Evolutionary conservation across 305 asterid species (phyloP).

Genomic region (Plantago lanceolata): DNA sequence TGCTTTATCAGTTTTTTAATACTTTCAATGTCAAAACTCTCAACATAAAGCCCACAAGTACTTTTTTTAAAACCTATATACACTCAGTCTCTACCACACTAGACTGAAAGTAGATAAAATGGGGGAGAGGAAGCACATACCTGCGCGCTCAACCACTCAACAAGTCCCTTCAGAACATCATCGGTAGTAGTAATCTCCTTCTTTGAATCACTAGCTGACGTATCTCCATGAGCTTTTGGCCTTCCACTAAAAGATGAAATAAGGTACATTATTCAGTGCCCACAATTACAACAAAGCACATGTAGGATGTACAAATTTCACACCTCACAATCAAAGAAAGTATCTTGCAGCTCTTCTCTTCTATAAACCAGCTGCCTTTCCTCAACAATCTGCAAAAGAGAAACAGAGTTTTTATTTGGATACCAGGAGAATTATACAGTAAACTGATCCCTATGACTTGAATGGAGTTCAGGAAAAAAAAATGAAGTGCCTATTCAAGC

Average conservation of each 20-base stretch:
- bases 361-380: conserved; percentile 91
- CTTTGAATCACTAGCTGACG: conserved; percentile 48
- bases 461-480: background rate
- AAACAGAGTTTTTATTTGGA: conserved; percentile 13
- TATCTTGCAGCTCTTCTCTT: conserved; percentile 94
- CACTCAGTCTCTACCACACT: background rate
- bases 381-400: conserved; percentile 62
- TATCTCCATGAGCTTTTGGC: conserved; percentile 50
- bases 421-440: background rate
- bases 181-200: conserved; percentile 47
- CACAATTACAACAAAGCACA: conserved; percentile 12
- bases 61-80: no score
- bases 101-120: conserved; percentile 13
- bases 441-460: background rate
- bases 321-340: conserved; percentile 84
- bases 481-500: background rate
- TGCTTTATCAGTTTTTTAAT: no score
- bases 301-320: conserved; percentile 23
- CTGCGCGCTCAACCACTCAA: conserved; percentile 91
- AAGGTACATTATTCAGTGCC: conserved; percentile 24
- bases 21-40: no score
- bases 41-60: no score
- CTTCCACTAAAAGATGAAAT: conserved; percentile 58
- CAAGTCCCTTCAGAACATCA: conserved; percentile 80
- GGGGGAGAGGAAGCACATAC: conserved; percentile 32